Conservation (phyloP, 1,284 basidiomycete genomes). For the Hypsizygus ulmarius region DNA sequence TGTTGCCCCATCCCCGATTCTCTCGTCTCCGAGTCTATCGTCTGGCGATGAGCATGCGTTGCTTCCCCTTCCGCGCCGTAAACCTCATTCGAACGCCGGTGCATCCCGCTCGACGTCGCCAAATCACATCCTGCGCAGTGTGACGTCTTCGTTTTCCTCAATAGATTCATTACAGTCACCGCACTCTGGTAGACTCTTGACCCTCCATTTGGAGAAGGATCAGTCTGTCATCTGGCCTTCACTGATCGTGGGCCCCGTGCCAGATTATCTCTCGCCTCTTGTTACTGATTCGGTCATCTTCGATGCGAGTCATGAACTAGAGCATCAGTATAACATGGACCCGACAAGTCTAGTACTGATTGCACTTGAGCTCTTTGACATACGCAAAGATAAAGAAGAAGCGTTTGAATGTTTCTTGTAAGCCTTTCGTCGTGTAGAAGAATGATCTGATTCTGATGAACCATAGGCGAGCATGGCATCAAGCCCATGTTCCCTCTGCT, state of each 20-base stretch:
- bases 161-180: constrained; percentile 63
- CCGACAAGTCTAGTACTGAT: constrained; percentile 71
- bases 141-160: constrained; percentile 71
- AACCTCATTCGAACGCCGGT: constrained; percentile 31
- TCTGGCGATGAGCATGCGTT: constrained; percentile 46
- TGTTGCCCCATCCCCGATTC: constrained; percentile 47
- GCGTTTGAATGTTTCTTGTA: constrained; percentile 80
- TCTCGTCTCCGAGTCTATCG: constrained; percentile 57
- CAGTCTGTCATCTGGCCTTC: constrained; percentile 77
- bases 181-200: constrained; percentile 62
- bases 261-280: constrained; percentile 52
- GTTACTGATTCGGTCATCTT: constrained; percentile 51
- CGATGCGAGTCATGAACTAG: constrained; percentile 48
- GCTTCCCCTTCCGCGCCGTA: constrained; percentile 32
- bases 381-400: constrained; percentile 66
- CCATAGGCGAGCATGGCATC: constrained; percentile 75
- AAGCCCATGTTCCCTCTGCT: constrained; percentile 67
- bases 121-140: constrained; percentile 46
- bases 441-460: not conserved
- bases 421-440: constrained; percentile 28
- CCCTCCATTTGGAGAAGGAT: constrained; percentile 75
- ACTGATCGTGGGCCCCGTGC: constrained; percentile 70
- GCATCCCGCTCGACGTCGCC: constrained; percentile 58
- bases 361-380: constrained; percentile 67
- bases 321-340: constrained; percentile 75